Evolutionary conservation across 345 rosid genomes (phyloP).

Genomic region (Physaria fendleri): DNA sequence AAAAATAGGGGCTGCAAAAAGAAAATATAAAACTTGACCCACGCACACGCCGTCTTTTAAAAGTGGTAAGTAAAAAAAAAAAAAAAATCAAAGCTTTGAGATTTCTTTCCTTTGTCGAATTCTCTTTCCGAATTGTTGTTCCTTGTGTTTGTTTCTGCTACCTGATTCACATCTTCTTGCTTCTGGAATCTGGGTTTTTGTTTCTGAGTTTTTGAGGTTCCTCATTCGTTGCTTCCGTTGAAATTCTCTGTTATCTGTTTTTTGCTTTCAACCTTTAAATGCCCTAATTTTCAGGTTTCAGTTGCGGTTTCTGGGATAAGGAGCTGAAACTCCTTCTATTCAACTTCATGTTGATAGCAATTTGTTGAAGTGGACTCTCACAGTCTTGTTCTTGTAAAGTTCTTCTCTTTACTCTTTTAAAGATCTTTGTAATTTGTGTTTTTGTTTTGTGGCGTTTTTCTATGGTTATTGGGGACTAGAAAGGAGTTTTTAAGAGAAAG

Average conservation of each 20-base stretch:
- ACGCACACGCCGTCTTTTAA: slow-evolving; percentile 19
- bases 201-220: slow-evolving; percentile 22
- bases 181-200: slow-evolving; percentile 4
- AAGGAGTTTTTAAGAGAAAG: slow-evolving; percentile 4
- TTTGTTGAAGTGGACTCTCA: slow-evolving; percentile 4
- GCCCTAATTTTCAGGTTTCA: slow-evolving; percentile 18
- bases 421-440: neutral
- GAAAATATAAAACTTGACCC: slow-evolving; percentile 12
- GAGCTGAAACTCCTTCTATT: slow-evolving; percentile 20
- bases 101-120: slow-evolving; percentile 23
- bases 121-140: slow-evolving; percentile 20
- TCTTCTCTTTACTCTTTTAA: slow-evolving; percentile 9
- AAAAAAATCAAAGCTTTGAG: slow-evolving; percentile 10
- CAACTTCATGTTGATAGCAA: slow-evolving; percentile 20
- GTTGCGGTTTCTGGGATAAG: slow-evolving; percentile 27
- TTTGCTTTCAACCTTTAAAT: neutral
- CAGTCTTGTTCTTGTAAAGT: slow-evolving; percentile 13
- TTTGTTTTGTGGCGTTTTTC: neutral
- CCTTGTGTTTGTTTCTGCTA: slow-evolving; percentile 18
- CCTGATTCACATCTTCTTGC: neutral
- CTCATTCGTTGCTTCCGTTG: slow-evolving; percentile 21
- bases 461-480: neutral
- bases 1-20: neutral
- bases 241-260: neutral
- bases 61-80: slow-evolving; percentile 17